Percentiles rank a stretch among this genome's conserved stretches.
Conservation (phyloP, 2,329 filamentous ascomycete species). For the Colletotrichum orchidophilum region DNA sequence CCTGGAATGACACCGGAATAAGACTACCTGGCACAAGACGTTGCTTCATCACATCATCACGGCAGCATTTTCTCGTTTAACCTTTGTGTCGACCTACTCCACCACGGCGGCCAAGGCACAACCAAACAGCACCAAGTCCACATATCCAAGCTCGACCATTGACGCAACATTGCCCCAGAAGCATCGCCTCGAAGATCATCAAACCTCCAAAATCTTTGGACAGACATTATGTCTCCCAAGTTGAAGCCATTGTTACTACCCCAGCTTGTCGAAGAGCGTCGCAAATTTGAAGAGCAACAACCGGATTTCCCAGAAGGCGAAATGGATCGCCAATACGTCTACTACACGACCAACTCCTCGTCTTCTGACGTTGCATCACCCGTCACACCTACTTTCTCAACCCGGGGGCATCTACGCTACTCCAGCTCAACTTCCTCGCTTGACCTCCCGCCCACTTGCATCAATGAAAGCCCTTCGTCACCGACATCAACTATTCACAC, state of each 20-base stretch:
- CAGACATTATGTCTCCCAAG: slow-evolving; percentile 53
- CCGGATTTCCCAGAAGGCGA: slow-evolving; percentile 40
- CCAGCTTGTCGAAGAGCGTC: slow-evolving; percentile 61
- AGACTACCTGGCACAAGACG: neutral
- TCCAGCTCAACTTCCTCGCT: slow-evolving; percentile 84
- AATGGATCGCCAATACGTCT: slow-evolving; percentile 50
- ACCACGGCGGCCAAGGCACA: slow-evolving; percentile 9
- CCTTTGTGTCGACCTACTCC: slow-evolving; percentile 7
- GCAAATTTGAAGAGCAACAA: slow-evolving; percentile 49
- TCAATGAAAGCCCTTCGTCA: slow-evolving; percentile 62
- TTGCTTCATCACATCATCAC: slow-evolving; percentile 10
- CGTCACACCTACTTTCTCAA: slow-evolving; percentile 74
- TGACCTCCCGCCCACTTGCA: slow-evolving; percentile 64
- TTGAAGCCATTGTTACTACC: slow-evolving; percentile 65
- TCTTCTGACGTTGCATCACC: slow-evolving; percentile 76
- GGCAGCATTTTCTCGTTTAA: neutral
- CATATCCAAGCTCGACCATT: neutral
- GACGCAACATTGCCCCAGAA: slow-evolving; percentile 1
- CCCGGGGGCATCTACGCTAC: slow-evolving; percentile 70
- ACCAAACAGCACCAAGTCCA: neutral
- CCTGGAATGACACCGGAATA: slow-evolving; percentile 25
- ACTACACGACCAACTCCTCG: slow-evolving; percentile 62
- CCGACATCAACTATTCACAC: slow-evolving; percentile 52
- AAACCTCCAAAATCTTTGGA: neutral
- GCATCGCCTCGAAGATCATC: neutral